Evolutionary conservation across 768 basidiomycete species (phyloP), one percentile per base, ranked within the genome.

Genomic region (Phaeotremella fagi): DNA sequence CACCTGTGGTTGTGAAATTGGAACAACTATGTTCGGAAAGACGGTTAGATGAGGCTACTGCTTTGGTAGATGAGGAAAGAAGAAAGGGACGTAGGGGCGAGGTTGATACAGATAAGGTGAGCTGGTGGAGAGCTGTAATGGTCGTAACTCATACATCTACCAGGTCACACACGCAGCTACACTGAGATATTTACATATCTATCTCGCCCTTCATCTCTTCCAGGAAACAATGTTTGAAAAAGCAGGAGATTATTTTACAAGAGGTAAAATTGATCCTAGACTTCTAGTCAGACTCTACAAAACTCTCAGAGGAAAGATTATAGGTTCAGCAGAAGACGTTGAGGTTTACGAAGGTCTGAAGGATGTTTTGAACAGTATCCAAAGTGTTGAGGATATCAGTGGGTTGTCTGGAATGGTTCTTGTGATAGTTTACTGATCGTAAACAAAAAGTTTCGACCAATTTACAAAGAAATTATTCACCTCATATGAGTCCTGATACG

Each of bases 381-480:
- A 77, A 16, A 83, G 80, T 4, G 80, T 94, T 4, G 87, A 91
- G 55, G 85, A 87, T 53, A 84, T 94, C 65, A 86, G 91, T 94
- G 72, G 85, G 90, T 84, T 14, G 7, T 12, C 20, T 7, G 38
- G 6, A 41, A 20, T 41, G 38, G 20, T 35, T 9, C n/a, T 79
- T 81, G 81, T 83, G 87, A 82, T 86, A 78, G 57, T n/a, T n/a
- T n/a, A n/a, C 31, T 7, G 31, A 7, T 33, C 9, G 16, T 33
- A 33, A 16, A 33, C 7, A 16, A 76, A 68, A 78, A 91, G 90
- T 91, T 81, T 81, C 81, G 75, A 81, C 79, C 66, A 88, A 90
- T 80, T 78, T 92, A 87, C 87, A 89, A 80, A 81, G 82, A 79
- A 90, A 91, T 70, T 91, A 92, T 73, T 87, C 87, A 38, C 90